Evolutionary conservation across 192 early-diverging fungal genomes (phyloP), one percentile per base, ranked within the genome.

Genomic region (Glomus cerebriforme): DNA sequence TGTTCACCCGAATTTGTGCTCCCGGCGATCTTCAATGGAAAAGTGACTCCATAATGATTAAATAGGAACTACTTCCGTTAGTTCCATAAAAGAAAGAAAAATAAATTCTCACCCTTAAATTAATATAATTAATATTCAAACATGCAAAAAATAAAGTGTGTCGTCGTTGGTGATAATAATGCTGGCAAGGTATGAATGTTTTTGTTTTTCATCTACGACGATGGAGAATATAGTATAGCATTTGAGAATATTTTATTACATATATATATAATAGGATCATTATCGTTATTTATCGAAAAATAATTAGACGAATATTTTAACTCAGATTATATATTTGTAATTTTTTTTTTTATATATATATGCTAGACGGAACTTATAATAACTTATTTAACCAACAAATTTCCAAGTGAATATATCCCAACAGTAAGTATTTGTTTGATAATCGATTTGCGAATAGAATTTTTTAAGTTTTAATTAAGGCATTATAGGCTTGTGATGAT

Each of bases 371-470:
- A 95, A 82, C 88, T 98, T 39, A 90, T 98, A 79, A 98, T 97
- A 80, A 95, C 94, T 68, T 98, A 98, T 83, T 97, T 95, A 73
- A 98, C 96, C 54, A 98, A 98, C 90, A 96, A 95, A 84, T 98
- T 98, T 83, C 96, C 96, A 26, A 94, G 92, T 69, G 96, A 98
- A 90, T 98, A 98, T 81, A 95, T 96, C 47, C 96, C 96, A 24
- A 98, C 95, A 34, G 95, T 95, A 88, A 88, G 88, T 43, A 27
- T n/a, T 69, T 39, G n/a, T 24, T n/a, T 69, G 24, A 13, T n/a
- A 39, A 39, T 43, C 3, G 15, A 29, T 34, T 65, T 65, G 7
- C 1, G n/a, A n/a, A n/a, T n/a, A n/a, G n/a, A n/a, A n/a, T n/a
- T n/a, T 65, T 65, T 29, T 15, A 31, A 15, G 6, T 43, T 72